phyloP scores from a whole-genome alignment of 108 stramenopile species.

The Skeletonema grethae region DNA sequence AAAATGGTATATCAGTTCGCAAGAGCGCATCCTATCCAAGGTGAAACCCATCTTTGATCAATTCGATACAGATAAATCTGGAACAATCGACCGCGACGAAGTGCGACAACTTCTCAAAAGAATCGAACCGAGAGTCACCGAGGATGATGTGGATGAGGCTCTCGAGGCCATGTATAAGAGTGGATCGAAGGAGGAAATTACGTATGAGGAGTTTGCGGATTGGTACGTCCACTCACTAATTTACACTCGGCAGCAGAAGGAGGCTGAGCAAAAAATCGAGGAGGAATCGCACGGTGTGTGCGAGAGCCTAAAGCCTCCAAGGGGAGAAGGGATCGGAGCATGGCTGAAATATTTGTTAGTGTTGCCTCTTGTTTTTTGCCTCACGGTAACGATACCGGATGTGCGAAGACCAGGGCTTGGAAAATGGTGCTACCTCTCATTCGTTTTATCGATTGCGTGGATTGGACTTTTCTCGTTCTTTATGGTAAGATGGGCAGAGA shows the following conservation, averaged over 20 bases:
- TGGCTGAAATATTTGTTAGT: slow-evolving; percentile 64
- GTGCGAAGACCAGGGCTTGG: slow-evolving; percentile 66
- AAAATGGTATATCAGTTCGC: slow-evolving; percentile 74
- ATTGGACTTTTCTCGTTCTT: slow-evolving; percentile 81
- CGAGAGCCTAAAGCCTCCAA: slow-evolving; percentile 58
- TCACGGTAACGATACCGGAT: slow-evolving; percentile 84
- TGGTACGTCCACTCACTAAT: slow-evolving; percentile 73
- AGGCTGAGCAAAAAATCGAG: slow-evolving; percentile 63
- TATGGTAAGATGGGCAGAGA: slow-evolving; percentile 88
- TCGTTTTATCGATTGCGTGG: slow-evolving; percentile 82
- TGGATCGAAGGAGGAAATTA: slow-evolving; percentile 69
- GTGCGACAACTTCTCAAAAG: slow-evolving; percentile 56
- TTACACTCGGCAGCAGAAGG: slow-evolving; percentile 61
- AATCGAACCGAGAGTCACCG: slow-evolving; percentile 59
- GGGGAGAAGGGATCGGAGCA: slow-evolving; percentile 31
- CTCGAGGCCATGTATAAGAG: slow-evolving; percentile 61
- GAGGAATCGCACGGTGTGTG: slow-evolving; percentile 58
- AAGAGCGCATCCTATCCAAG: slow-evolving; percentile 58
- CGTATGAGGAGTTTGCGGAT: slow-evolving; percentile 70
- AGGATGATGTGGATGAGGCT: slow-evolving; percentile 66
- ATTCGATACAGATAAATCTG: slow-evolving; percentile 73
- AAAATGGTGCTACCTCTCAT: slow-evolving; percentile 82
- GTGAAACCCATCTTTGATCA: slow-evolving; percentile 62
- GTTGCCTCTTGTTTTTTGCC: slow-evolving; percentile 60
- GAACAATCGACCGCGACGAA: slow-evolving; percentile 68